Conservation (phyloP, 1,139 yeast genomes). For the Zygosaccharomyces sapae region DNA sequence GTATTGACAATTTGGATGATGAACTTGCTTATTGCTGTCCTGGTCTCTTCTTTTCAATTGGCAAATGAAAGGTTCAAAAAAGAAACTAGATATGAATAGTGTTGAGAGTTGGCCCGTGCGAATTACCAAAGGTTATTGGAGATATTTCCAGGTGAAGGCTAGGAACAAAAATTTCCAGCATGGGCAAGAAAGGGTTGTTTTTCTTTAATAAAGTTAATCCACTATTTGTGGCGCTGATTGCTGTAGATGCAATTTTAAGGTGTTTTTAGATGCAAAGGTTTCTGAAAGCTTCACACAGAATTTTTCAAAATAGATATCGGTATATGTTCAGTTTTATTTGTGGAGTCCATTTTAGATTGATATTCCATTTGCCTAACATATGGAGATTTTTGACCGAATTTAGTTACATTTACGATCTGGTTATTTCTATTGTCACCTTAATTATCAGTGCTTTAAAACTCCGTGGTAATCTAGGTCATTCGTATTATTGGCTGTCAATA, state of each 20-base stretch:
- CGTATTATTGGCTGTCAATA: conserved; percentile 73
- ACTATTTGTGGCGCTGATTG: conserved; percentile 49
- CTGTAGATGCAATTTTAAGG: conserved; percentile 49
- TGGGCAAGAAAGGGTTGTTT: conserved; percentile 20
- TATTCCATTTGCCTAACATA: conserved; percentile 57
- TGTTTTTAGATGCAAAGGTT: conserved; percentile 43
- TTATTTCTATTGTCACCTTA: conserved; percentile 56
- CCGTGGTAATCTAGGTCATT: conserved; percentile 46
- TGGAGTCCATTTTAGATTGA: conserved; percentile 63
- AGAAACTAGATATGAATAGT: conserved; percentile 30
- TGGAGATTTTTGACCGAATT: conserved; percentile 52
- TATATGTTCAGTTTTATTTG: conserved; percentile 47
- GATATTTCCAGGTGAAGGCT: conserved; percentile 28
- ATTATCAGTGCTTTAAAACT: conserved; percentile 55
- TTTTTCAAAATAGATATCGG: conserved; percentile 48
- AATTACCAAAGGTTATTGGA: conserved; percentile 26
- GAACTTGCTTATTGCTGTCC: conserved; percentile 80
- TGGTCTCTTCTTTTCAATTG: conserved; percentile 69
- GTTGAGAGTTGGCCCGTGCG: conserved; percentile 24
- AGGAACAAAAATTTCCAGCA: conserved; percentile 19
- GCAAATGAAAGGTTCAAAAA: conserved; percentile 42
- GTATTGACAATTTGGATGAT: conserved; percentile 81
- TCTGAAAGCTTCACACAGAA: conserved; percentile 32
- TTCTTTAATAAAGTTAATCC: conserved; percentile 40
- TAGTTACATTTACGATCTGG: conserved; percentile 57